These are phyloP conservation scores for Piromyces finnis DNA, from an alignment of 192 early-diverging fungal genomes.

Conservation along the genomic window DNA sequence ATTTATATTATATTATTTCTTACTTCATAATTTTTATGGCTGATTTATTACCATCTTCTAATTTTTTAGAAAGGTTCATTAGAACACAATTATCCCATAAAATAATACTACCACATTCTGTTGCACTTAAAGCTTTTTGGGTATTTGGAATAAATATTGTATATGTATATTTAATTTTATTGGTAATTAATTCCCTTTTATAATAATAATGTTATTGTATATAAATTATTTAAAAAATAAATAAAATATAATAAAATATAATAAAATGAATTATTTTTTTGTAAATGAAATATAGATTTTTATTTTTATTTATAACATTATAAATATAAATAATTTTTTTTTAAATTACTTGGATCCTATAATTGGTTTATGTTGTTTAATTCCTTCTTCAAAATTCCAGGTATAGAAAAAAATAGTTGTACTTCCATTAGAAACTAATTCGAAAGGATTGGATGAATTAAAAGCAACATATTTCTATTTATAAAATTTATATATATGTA, in stretches of 20 bases:
- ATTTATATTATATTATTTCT: too few species aligned
- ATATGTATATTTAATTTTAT: conserved; percentile 13
- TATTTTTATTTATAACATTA: too few species aligned
- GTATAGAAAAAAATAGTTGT: conserved; percentile 19
- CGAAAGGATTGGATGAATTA: conserved; percentile 21
- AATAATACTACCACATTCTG: conserved; percentile 24
- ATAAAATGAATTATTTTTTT: too few species aligned
- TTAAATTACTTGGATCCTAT: conserved; percentile 25
- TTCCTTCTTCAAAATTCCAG: conserved; percentile 9
- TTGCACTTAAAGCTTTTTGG: conserved; percentile 19
- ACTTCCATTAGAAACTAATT: conserved; percentile 23
- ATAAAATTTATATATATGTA: too few species aligned
- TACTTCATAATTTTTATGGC: conserved; percentile 29
- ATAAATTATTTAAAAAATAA: too few species aligned
- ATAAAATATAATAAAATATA: too few species aligned
- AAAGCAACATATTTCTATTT: conserved; percentile 16
- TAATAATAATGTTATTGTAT: too few species aligned
- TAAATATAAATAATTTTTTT: too few species aligned
- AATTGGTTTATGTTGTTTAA: conserved; percentile 17
- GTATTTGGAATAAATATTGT: conserved; percentile 23
- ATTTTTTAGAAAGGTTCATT: conserved; percentile 20
- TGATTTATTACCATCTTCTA: conserved; percentile 23
- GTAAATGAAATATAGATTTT: too few species aligned
- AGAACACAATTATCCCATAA: conserved; percentile 22
- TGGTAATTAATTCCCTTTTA: conserved; percentile 24